Base-by-base conservation (phyloP, 345 rosid species). In the Physaria fendleri region DNA sequence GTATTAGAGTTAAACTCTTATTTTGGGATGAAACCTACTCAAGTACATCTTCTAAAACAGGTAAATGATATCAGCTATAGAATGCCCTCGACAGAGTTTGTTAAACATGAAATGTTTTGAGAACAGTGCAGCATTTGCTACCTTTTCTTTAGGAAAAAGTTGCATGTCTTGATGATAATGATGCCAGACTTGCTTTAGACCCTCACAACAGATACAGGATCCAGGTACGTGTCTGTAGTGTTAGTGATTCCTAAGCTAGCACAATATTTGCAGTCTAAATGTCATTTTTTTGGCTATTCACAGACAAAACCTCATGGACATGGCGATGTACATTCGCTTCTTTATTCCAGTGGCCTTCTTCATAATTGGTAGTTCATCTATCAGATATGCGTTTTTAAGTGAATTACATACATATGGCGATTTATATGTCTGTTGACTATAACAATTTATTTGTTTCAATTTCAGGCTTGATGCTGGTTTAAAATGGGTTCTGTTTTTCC, bases 251-350 rank as follows among this genome's bases (percentile, higher is more conserved):
- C 24, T 8, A 46, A 47, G 15, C 17, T 62, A 23, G 13, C 34
- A 16, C 6, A 62, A 22, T 62, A 22, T 23, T n/a, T 54, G 7
- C 34, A n/a, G 12, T 30, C 56, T 56, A 16, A 45, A 28, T 40
- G 4, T 62, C 5, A 20, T 29, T 32, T 72, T 51, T 35, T 62
- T 76, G 68, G 12, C 60, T 66, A 23, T 44, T 74, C 58, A 11
- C 52, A 93, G 99, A 93, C 95, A 24, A 93, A 93, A 66, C 99
- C 97, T 59, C 95, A 93, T 76, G 99, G 99, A 68, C 99, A 93
- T 56, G 99, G 97, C 14, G 95, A 93, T 74, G 97, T 89, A 30
- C 97, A 93, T 73, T 74, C 92, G 12, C 95, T 93, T 67, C 90
- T 89, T 58, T 81, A 83, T 79, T 77, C 97, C 28, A 83, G 95